Evolutionary conservation across 1,284 basidiomycete species (phyloP), one percentile per base, ranked within the genome.

Genomic region (Ustilago bromivora): DNA sequence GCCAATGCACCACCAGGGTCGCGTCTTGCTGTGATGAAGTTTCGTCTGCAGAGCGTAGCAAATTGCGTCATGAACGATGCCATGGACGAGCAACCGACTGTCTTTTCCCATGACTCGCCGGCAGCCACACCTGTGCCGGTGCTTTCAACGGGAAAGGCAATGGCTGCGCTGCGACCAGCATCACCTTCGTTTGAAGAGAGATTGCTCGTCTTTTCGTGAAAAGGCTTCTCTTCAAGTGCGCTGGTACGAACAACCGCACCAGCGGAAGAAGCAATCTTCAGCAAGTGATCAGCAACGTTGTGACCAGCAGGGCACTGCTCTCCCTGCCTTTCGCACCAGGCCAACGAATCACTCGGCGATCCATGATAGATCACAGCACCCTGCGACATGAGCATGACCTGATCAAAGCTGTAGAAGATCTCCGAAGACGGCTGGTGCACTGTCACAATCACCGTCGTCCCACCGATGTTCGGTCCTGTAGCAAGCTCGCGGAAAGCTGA

Each of bases 351-450:
- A 4, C 47, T 47, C 0, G 81, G 81, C n/a, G 71, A 47, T 17
- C 81, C 81, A 32, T 80, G 72, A 57, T 72, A 83, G 19, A 83
- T 46, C 15, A 70, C 64, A 8, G 59, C 43, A 9, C 81, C 80
- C 34, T 63, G 70, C 12, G 78, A 71, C 61, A 83, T 67, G 58
- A 83, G 66, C 57, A 83, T 71, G 23, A 74, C 36, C 35, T 76
- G 57, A 54, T 81, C 76, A 51, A 80, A 77, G 61, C 67, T 65
- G 53, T 77, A 61, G 43, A 73, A 83, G 64, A 83, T 79, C 56
- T 80, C 66, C 1, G 76, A 80, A 13, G 76, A 79, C 3, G 81
- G 81, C 66, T 83, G 81, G 57, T 83, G 81, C 2, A 83, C 60
- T 3, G 81, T 82, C 15, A 80, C 63, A 17, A 83, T 61, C 38